These are phyloP conservation scores for Earliella scabrosa DNA, from an alignment of 1,284 basidiomycete genomes.

Conservation along the genomic window DNA sequence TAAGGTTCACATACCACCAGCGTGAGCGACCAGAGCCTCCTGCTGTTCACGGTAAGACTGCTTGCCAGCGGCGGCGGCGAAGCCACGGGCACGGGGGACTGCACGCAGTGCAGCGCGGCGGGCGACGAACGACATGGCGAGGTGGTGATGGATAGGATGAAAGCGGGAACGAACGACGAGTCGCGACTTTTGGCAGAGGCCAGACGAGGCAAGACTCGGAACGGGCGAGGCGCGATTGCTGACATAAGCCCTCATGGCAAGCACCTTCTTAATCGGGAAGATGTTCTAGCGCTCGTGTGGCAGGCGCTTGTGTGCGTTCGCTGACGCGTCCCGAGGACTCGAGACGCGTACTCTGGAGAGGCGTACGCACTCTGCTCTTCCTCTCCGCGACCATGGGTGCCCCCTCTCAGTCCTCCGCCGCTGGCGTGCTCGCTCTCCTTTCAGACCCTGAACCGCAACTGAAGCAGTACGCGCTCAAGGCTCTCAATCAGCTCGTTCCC, in stretches of 20 bases:
- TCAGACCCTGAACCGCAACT: slow-evolving; percentile 86
- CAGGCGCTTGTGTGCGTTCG: slow-evolving; percentile 19
- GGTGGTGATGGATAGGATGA: slow-evolving; percentile 28
- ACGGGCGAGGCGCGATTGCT: slow-evolving; percentile 21
- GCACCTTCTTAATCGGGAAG: not conserved
- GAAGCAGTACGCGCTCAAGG: slow-evolving; percentile 88
- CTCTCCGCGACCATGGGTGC: slow-evolving; percentile 52
- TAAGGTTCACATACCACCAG: slow-evolving; percentile 51
- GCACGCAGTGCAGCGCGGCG: slow-evolving; percentile 52
- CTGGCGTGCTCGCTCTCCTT: slow-evolving; percentile 88
- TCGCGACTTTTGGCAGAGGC: slow-evolving; percentile 29
- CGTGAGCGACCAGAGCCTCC: slow-evolving; percentile 67
- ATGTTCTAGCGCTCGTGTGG: not conserved
- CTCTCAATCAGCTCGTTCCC: slow-evolving; percentile 82
- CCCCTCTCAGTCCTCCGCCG: slow-evolving; percentile 78
- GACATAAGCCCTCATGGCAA: slow-evolving; percentile 20
- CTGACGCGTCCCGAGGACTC: slow-evolving; percentile 31
- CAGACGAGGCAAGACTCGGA: slow-evolving; percentile 26
- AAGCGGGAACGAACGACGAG: slow-evolving; percentile 23
- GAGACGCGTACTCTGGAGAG: slow-evolving; percentile 20
- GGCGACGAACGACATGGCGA: slow-evolving; percentile 59
- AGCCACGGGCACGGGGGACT: slow-evolving; percentile 43
- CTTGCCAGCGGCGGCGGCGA: slow-evolving; percentile 45
- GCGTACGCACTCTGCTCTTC: slow-evolving; percentile 13
- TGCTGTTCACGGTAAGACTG: slow-evolving; percentile 56